Evolutionary conservation across 2,329 filamentous ascomycete genomes (phyloP), one percentile per base, ranked within the genome.

Genomic region (Ascochyta clinopodiicola): DNA sequence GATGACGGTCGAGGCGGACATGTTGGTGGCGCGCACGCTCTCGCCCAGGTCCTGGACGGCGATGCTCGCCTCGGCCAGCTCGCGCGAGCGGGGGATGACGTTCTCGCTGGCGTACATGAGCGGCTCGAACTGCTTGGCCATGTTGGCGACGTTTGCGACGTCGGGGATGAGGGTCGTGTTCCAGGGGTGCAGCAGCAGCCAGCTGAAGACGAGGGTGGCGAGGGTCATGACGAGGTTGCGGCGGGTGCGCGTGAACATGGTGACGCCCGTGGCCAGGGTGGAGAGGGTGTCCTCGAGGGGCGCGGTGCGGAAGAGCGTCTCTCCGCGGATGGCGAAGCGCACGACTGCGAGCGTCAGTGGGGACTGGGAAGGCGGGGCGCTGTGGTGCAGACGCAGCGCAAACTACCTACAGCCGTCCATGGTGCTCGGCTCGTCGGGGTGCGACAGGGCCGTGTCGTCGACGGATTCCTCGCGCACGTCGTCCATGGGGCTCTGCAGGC

Each of bases 41-140:
- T 97, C 94, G 55, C 92, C 90, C 6, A 98, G 82, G 73, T 98
- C 94, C 91, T 93, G 96, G 24, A 98, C 92, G 0, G 94, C 94
- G 29, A 96, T 88, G 38, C 92, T 91, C 0, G 93, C 96, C 50
- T 95, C 92, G 75, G 96, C 92, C 44, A 98, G 80, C 61, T 96
- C 91, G 54, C 89, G 88, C 36, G 96, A 92, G 70, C 96, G 92
- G 34, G 88, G 85, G 38, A 92, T 88, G 8, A 92, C 92, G 71
- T 93, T 90, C 70, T 97, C 92, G 0, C 92, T 96, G 72, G 96
- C 96, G 79, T 95, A 95, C 59, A 98, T 96, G 39, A 97, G 83
- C 6, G 94, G 94, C 74, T 97, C 94, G 70, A 97, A 96, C 9
- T 92, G 92, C 67, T 91, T 91, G 44, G 93, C 93, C 62, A 98